Evolutionary conservation across 345 rosid species (phyloP).

Genomic region (Schrenkiella parvula): DNA sequence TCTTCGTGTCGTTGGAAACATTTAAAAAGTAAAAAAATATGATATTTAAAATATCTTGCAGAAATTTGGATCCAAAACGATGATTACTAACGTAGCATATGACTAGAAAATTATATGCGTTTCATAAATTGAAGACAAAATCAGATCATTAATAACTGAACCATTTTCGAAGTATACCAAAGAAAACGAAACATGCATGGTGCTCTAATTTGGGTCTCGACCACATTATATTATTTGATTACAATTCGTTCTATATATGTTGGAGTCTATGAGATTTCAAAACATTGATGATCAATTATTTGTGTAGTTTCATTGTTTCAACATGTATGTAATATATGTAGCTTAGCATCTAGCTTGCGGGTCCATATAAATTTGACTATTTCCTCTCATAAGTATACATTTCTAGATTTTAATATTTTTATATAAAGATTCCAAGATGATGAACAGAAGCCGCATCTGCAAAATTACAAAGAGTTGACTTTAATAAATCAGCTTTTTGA

Average conservation of each 20-base stretch:
- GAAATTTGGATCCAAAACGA: not conserved
- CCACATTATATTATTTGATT: too few species aligned
- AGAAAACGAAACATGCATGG: not conserved
- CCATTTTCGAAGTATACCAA: not conserved
- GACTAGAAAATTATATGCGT: not conserved
- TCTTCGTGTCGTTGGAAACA: not conserved
- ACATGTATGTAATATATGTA: not conserved
- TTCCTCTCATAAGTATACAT: not conserved
- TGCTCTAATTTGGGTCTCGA: not conserved
- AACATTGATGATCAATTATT: not conserved
- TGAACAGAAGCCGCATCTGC: not conserved
- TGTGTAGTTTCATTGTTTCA: not conserved
- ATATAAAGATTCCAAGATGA: not conserved
- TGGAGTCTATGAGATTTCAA: not conserved
- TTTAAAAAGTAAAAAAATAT: not conserved
- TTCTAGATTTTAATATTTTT: not conserved
- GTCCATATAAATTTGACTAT: not conserved
- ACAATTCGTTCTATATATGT: too few species aligned
- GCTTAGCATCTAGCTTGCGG: not conserved
- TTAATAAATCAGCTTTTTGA: not conserved
- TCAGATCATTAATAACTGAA: not conserved
- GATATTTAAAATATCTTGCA: not conserved
- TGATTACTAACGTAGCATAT: not conserved
- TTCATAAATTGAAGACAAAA: not conserved
- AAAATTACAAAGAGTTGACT: not conserved